A percentile compares a stretch with the other conserved stretches of the same genome.
Conservation (phyloP, 2,329 filamentous ascomycete genomes). For the Falciphora oryzae region DNA sequence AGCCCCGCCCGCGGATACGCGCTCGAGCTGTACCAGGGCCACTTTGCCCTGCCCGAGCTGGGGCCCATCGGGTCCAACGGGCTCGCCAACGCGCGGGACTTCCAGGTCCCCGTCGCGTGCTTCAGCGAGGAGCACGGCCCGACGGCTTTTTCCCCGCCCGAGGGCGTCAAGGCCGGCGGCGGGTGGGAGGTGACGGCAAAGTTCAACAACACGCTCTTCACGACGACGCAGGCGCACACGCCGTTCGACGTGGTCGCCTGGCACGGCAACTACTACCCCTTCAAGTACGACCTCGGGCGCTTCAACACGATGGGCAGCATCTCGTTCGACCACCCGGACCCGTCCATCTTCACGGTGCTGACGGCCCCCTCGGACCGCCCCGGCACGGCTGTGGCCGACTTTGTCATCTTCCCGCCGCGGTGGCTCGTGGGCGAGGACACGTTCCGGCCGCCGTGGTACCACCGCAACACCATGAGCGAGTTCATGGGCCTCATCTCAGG, state of each 20-base stretch:
- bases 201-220: conserved; percentile 54
- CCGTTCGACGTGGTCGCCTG: conserved; percentile 63
- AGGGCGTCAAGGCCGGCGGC: not conserved
- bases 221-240: conserved; percentile 51
- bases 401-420: conserved; percentile 54
- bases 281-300: conserved; percentile 61
- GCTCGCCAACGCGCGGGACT: conserved; percentile 54
- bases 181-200: conserved; percentile 46
- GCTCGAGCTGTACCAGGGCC: conserved; percentile 51
- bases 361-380: conserved; percentile 43
- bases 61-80: conserved; percentile 55
- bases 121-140: conserved; percentile 43
- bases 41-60: conserved; percentile 53
- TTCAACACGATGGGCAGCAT: conserved; percentile 59
- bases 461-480: conserved; percentile 45
- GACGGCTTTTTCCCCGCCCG: conserved; percentile 3
- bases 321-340: conserved; percentile 60
- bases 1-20: conserved; percentile 51
- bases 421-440: conserved; percentile 54
- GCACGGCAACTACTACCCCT: conserved; percentile 64
- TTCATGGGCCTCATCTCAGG: conserved; percentile 42
- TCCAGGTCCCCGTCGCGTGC: conserved; percentile 51
- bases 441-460: conserved; percentile 54
- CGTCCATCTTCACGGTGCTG: conserved; percentile 57
- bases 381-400: conserved; percentile 51